Evolutionary conservation across 306 rosid genomes (phyloP), one percentile per base, ranked within the genome.

Genomic region (Hippophae gyantsensis): DNA sequence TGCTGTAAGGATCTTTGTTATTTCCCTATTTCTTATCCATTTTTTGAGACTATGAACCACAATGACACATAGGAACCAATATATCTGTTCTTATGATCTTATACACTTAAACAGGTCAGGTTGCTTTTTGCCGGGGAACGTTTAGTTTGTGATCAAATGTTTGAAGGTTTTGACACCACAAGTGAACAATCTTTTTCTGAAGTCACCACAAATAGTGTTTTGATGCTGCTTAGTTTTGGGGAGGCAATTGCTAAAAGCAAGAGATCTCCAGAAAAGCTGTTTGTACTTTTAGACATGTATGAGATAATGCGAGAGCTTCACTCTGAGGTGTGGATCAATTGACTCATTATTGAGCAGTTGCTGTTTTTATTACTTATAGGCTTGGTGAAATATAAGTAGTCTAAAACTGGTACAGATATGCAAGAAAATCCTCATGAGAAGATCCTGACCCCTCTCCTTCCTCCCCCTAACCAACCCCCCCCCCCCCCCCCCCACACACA

Each of bases 291-390:
- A 80, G 99, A 92, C 78, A 92, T 92, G 95, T 92, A 88, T 62
- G 99, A 92, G 76, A 92, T 88, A 72, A 88, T 92, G 96, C 84
- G 83, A 63, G 96, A 92, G 82, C 96, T 92, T 61, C 96, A 92
- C 68, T 74, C 89, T 8, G 95, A 92, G 99, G 99, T 92, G 70
- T 71, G 66, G 49, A 27, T 26, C 13, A 54, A 55, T 2, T 45
- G 54, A 14, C 25, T 6, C 12, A 12, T 60, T 50, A 27, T 27
- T 55, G 49, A 58, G 69, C 72, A 65, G 42, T 54, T 63, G 43
- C 50, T 42, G 6, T 13, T 42, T 26, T n/a, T 26, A 13, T 11
- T 42, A 13, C 23, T 41, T 13, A 42, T 38, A 41, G 13, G 13
- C n/a, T 26, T 48, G n/a, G 5, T 10, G 7, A 9, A 47, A 47